A percentile compares a stretch with the other conserved stretches of the same genome.
phyloP scores from a whole-genome alignment of 2,329 filamentous ascomycete species.

The Clathrospora elynae region DNA sequence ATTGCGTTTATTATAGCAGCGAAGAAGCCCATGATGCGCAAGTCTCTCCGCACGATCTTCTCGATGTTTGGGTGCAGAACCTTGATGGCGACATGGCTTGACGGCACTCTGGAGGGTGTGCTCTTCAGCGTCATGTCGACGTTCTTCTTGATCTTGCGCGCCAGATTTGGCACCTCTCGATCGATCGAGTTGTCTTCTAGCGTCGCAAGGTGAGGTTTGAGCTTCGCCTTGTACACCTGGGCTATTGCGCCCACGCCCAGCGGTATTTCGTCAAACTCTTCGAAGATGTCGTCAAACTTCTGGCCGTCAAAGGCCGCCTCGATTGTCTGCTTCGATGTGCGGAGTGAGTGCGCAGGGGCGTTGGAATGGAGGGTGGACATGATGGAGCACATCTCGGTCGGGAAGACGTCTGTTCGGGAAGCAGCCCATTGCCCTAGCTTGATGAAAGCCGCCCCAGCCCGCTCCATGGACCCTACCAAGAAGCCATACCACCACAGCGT shows the following conservation, averaged over 20 bases:
- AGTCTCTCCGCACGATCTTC: conserved; percentile 83
- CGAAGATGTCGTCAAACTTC: conserved; percentile 87
- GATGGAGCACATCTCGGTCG: conserved; percentile 84
- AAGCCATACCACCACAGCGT: conserved; percentile 96
- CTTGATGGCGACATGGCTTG: conserved; percentile 92
- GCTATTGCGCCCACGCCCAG: conserved; percentile 95
- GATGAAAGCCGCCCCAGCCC: conserved; percentile 93
- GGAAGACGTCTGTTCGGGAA: conserved; percentile 94
- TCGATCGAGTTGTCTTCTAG: conserved; percentile 63
- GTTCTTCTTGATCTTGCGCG: conserved; percentile 74
- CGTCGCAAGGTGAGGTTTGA: conserved; percentile 77
- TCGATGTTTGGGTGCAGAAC: conserved; percentile 93
- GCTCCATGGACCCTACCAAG: conserved; percentile 86
- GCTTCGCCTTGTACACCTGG: conserved; percentile 94
- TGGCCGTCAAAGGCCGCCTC: conserved; percentile 80
- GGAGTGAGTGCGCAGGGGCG: conserved; percentile 86
- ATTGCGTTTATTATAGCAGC: conserved; percentile 81
- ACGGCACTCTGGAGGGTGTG: conserved; percentile 82
- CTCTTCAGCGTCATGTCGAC: conserved; percentile 87
- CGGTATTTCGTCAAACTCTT: conserved; percentile 89
- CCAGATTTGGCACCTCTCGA: conserved; percentile 61
- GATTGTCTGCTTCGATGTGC: conserved; percentile 78
- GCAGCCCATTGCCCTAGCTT: conserved; percentile 99
- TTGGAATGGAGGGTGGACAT: conserved; percentile 97
- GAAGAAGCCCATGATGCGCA: conserved; percentile 94